Evolutionary conservation across 345 rosid species (phyloP).

Genomic region (Crucihimalaya himalaica): DNA sequence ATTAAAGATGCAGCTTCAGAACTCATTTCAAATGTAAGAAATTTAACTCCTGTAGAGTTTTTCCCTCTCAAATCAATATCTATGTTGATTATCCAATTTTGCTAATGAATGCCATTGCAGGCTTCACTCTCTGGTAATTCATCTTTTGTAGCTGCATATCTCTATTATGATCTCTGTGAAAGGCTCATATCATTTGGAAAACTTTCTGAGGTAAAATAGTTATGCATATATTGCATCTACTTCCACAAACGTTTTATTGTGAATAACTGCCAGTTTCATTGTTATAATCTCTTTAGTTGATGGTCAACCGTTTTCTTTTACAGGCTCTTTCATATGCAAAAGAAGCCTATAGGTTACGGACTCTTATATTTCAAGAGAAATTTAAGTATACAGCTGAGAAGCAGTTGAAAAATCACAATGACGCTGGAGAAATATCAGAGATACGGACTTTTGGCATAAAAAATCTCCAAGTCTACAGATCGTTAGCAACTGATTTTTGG

Average conservation of each 20-base stretch:
- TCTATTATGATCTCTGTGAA: constrained; percentile 80
- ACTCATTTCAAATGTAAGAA: constrained; percentile 69
- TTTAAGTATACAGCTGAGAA: constrained; percentile 66
- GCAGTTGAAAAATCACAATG: constrained; percentile 47
- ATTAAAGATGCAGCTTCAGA: constrained; percentile 61
- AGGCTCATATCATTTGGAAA: constrained; percentile 60
- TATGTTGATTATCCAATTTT: constrained; percentile 9
- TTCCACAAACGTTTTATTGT: not conserved
- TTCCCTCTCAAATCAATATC: not conserved
- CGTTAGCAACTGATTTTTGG: constrained; percentile 62
- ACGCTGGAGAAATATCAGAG: constrained; percentile 46
- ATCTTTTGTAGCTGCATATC: constrained; percentile 69
- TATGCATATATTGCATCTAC: constrained; percentile 17
- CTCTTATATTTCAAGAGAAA: constrained; percentile 69
- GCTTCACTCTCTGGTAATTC: constrained; percentile 53
- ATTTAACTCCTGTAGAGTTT: not conserved
- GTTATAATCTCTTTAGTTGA: constrained; percentile 22
- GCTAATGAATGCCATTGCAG: constrained; percentile 44
- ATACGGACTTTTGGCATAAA: constrained; percentile 45
- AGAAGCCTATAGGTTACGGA: constrained; percentile 72
- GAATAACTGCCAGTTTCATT: constrained; percentile 21
- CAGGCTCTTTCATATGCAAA: constrained; percentile 87
- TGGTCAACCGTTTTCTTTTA: constrained; percentile 6
- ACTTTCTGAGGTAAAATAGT: constrained; percentile 64
- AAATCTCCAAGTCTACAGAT: constrained; percentile 49